These are phyloP conservation scores for Bryopsis sp. DNA, from an alignment of 139 green algal species.

Conservation along the genomic window DNA sequence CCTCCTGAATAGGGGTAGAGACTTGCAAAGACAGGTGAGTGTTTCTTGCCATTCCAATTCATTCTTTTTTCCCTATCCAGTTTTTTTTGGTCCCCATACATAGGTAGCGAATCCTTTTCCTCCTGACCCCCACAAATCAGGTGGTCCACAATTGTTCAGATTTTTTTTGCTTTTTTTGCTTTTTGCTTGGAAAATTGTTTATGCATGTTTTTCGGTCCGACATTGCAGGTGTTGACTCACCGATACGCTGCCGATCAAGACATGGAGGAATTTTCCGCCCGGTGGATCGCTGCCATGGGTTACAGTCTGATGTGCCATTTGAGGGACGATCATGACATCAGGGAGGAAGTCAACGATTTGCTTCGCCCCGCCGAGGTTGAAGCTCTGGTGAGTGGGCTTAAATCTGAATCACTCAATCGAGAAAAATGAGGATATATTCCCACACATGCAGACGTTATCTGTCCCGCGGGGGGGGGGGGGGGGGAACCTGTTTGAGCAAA, in stretches of 20 bases:
- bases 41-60: neutral
- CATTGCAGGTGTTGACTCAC: no score
- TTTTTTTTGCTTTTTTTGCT: no score
- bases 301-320: slow-evolving; percentile 2
- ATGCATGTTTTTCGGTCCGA: no score
- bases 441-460: neutral
- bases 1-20: slow-evolving; percentile 40
- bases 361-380: neutral
- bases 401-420: neutral
- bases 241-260: no score
- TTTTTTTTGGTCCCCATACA: neutral
- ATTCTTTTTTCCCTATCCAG: neutral
- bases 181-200: no score
- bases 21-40: slow-evolving; percentile 38
- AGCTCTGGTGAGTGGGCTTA: neutral
- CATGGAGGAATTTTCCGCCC: no score
- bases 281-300: neutral
- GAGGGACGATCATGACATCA: neutral
- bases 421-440: neutral
- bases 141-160: no score
- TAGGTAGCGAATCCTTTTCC: neutral
- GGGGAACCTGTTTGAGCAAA: no score
- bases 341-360: neutral
- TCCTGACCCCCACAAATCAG: no score
- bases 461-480: no score